Percentiles rank a stretch among this genome's conserved stretches.
phyloP scores from a whole-genome alignment of 2,329 filamentous ascomycete species.

The Clarireedia homoeocarpa region DNA sequence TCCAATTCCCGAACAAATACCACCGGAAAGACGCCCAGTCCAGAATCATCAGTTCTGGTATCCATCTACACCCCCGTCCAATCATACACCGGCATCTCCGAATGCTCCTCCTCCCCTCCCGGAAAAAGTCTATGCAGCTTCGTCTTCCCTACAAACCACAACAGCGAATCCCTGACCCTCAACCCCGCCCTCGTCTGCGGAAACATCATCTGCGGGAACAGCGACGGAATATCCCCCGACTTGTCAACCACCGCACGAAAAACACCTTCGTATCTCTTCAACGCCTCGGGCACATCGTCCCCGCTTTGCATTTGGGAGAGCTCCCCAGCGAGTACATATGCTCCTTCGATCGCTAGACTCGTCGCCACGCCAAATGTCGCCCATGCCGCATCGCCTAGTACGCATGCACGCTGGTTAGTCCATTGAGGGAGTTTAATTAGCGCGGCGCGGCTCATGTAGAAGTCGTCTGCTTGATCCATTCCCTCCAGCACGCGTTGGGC shows the following conservation, averaged over 20 bases:
- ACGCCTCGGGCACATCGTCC: slow-evolving; percentile 28
- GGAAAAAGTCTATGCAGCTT: slow-evolving; percentile 29
- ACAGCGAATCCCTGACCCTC: slow-evolving; percentile 36
- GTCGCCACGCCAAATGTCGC: slow-evolving; percentile 36
- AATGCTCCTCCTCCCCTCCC: slow-evolving; percentile 28
- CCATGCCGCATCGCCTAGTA: slow-evolving; percentile 47
- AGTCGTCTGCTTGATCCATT: slow-evolving; percentile 31
- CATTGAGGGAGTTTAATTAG: slow-evolving; percentile 35
- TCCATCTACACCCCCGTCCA: neutral
- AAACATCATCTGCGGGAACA: slow-evolving; percentile 32
- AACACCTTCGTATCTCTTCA: slow-evolving; percentile 31
- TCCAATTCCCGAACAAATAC: too few relatives aligned
- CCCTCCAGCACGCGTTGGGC: slow-evolving; percentile 31
- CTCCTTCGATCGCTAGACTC: slow-evolving; percentile 33
- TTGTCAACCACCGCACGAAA: slow-evolving; percentile 27
- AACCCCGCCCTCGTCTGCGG: slow-evolving; percentile 40
- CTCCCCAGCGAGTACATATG: slow-evolving; percentile 41
- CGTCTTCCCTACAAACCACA: slow-evolving; percentile 30
- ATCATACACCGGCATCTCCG: slow-evolving; percentile 34
- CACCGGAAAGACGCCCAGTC: too few relatives aligned
- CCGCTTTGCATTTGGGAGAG: slow-evolving; percentile 23
- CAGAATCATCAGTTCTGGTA: too few relatives aligned
- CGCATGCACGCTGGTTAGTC: slow-evolving; percentile 33
- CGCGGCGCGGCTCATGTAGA: slow-evolving; percentile 34
- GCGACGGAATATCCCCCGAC: slow-evolving; percentile 26